Base-by-base conservation (phyloP, 2,329 filamentous ascomycete genomes). In the Fusarium multiceps region DNA sequence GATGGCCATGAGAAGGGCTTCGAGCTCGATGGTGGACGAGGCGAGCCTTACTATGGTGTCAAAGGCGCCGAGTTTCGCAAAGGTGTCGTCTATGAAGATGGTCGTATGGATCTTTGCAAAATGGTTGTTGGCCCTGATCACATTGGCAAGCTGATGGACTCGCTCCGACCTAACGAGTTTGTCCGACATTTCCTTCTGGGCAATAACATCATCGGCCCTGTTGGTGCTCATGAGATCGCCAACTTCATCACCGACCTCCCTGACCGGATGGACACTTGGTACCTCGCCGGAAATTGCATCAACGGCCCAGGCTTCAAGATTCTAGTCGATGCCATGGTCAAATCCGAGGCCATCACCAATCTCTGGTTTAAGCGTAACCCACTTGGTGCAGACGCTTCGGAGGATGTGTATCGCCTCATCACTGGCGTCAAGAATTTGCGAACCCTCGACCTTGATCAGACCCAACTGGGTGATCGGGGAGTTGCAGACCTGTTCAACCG, bases 331-430 rank as follows among this genome's bases (percentile, higher is more conserved):
- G 81, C 81, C 51, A 81, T 85, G 80, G 68, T 82, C 16, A 76
- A 76, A 25, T 85, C 83, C 2, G 75, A 78, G 6, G 78, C 78
- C 16, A 77, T 86, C 62, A 85, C 83, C 21, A 85, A 84, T 66
- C 74, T 87, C 49, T 87, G 85, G 85, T 75, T 87, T 56, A 87
- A 87, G 73, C 81, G 85, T 14, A 88, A 87, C 73, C 85, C 86
- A 3, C 79, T 87, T 27, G 80, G 80, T 1, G 63, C 81, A 4
- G 72, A 71, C 7, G 77, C 81, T 20, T 81, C 80, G 6, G 68
- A 74, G 46, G 77, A 84, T 50, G 58, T 87, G 16, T 83, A 79
- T 63, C 78, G 80, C 7, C 78, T 87, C 37, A 80, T 86, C 62
- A 82, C 81, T 1, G 61, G 80, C 32, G 78, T 80, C 4, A 75